Evolutionary conservation across 495 filamentous ascomycete genomes (phyloP), one percentile per base, ranked within the genome.

Genomic region (Penicillium parvum): DNA sequence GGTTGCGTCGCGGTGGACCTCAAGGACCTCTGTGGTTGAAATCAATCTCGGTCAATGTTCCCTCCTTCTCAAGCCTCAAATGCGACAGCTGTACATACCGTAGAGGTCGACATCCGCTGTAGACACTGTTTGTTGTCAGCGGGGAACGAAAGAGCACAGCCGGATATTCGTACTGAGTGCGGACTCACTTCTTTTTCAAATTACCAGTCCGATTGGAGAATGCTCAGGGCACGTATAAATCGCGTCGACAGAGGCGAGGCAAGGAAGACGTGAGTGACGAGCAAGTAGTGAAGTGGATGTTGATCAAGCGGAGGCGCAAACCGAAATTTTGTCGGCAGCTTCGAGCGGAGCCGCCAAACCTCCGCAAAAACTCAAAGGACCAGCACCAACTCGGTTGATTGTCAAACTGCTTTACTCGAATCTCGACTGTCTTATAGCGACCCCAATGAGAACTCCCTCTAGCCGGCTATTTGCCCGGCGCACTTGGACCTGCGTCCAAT

Each of bases 1-100:
- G 57, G 69, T 81, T 27, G 91, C 85, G 34, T 64, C 63, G 50
- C 73, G 79, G 43, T 79, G 67, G 50, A 96, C 71, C 29, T 81
- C 84, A 34, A 98, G 79, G 61, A 96, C 73, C 68, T 84, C 91
- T 84, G 48, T 44, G 26, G 18, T 38, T 30, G 10, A 15, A 32
- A 43, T 16, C 26, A 14, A 41, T 30, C 29, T 56, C 32, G 55
- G 54, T 56, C 20, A 58, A 39, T 33, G 21, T 29, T 35, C 15
- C 7, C 19, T 17, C 16, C 21, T 18, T 40, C 12, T 7, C 28
- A 2, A 18, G 15, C 3, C 12, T 6, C 20, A 4, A 5, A 22
- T 18, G n/a, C 11, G 17, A n/a, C 9, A 21, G 9, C 15, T 8
- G 10, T n/a, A 19, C 45, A 37, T 68, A 74, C 71, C 71, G 40